Conservation (phyloP, 2,329 filamentous ascomycete genomes). For the Pleoardoris graminearum region DNA sequence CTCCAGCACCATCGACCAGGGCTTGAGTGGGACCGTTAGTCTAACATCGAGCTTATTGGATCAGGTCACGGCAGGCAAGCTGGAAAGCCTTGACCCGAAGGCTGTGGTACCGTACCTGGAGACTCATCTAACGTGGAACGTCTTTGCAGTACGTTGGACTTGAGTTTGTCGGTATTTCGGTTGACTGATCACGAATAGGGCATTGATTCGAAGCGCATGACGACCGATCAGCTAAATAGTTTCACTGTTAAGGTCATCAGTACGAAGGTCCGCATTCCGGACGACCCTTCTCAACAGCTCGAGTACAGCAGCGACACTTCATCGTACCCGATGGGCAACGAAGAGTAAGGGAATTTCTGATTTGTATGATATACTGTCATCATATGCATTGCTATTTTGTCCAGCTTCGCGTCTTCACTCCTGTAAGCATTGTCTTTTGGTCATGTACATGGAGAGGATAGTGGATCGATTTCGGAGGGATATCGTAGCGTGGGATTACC, state of each 20-base stretch:
- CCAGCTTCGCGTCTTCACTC: too few species aligned
- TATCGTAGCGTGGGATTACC: not conserved
- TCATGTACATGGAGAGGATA: not conserved
- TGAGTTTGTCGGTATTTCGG: not conserved
- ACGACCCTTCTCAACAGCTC: slow-evolving; percentile 17
- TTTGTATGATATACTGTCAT: not conserved
- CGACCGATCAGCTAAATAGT: slow-evolving; percentile 11
- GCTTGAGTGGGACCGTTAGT: slow-evolving; percentile 22
- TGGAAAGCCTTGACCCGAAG: slow-evolving; percentile 23
- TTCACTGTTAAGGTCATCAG: slow-evolving; percentile 26
- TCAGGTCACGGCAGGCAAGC: slow-evolving; percentile 18
- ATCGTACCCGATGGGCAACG: slow-evolving; percentile 23
- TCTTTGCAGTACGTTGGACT: slow-evolving; percentile 25
- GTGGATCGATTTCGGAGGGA: not conserved
- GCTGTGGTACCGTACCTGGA: slow-evolving; percentile 35
- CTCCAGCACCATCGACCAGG: slow-evolving; percentile 10
- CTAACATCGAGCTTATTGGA: slow-evolving; percentile 34
- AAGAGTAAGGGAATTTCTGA: not conserved
- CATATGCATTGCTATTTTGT: too few species aligned
- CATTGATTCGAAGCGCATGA: slow-evolving; percentile 15
- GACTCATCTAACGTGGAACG: slow-evolving; percentile 33
- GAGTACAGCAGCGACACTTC: slow-evolving; percentile 18
- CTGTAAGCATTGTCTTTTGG: too few species aligned
- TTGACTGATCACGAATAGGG: slow-evolving; percentile 16
- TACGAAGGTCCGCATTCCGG: slow-evolving; percentile 21